A percentile compares a stretch with the other conserved stretches of the same genome.
Conservation (phyloP, 2,329 filamentous ascomycete genomes). For the Fusarium aywerte region DNA sequence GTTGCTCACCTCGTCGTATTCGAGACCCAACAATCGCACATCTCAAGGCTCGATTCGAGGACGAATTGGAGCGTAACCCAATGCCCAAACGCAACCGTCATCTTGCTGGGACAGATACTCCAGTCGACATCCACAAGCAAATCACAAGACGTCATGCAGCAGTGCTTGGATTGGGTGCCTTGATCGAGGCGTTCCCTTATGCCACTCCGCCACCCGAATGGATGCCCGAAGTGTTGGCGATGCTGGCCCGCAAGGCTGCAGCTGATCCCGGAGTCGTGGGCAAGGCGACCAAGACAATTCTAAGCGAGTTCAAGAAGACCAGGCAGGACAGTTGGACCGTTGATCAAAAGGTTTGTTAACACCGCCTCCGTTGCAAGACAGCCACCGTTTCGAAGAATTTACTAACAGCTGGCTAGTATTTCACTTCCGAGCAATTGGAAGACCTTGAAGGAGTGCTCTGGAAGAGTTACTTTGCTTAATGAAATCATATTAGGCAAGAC, state of each 20-base stretch:
- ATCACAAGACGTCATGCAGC: conserved; percentile 88
- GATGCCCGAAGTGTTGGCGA: conserved; percentile 93
- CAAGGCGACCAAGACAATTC: conserved; percentile 91
- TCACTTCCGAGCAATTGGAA: conserved; percentile 91
- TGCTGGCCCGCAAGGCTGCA: conserved; percentile 84
- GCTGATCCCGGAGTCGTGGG: conserved; percentile 92
- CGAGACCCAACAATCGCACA: conserved; percentile 80
- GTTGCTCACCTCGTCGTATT: conserved; percentile 85
- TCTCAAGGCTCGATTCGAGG: conserved; percentile 82
- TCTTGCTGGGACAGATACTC: conserved; percentile 73
- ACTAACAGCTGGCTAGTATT: conserved; percentile 67
- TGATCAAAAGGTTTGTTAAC: conserved; percentile 85
- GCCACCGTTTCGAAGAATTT: not conserved
- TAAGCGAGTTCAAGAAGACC: conserved; percentile 99
- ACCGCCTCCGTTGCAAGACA: not conserved
- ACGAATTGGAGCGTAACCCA: conserved; percentile 81
- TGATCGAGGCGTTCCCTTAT: conserved; percentile 97
- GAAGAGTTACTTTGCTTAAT: conserved; percentile 98
- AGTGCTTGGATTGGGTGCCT: conserved; percentile 87
- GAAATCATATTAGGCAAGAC: conserved; percentile 15
- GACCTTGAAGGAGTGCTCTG: conserved; percentile 95
- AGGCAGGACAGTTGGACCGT: conserved; percentile 98
- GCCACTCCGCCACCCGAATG: conserved; percentile 89
- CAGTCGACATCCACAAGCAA: conserved; percentile 77
- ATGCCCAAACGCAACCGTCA: conserved; percentile 78